A percentile compares a stretch with the other conserved stretches of the same genome.
Evolutionary conservation across 768 basidiomycete species (phyloP).

Genomic region (Suillus discolor): DNA sequence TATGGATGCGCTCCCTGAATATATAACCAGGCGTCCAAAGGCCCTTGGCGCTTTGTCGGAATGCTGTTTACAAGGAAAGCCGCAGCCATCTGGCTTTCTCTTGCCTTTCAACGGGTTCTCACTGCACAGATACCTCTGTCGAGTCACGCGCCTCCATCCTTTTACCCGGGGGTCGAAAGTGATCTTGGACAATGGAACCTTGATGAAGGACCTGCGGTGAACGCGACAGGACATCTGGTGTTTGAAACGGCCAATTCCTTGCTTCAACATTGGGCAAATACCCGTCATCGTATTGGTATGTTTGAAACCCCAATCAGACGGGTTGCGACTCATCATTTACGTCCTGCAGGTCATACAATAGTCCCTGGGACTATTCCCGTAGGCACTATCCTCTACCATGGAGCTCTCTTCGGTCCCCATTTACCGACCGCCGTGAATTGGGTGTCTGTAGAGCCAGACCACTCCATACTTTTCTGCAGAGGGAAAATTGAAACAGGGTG

Average conservation of each 20-base stretch:
- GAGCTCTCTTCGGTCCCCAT: conserved; percentile 16
- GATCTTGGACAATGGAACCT: conserved; percentile 21
- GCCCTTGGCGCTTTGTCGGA: neutral
- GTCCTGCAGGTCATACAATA: conserved; percentile 28
- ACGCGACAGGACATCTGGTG: conserved; percentile 35
- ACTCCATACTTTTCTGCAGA: conserved; percentile 39
- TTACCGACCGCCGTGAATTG: conserved; percentile 22
- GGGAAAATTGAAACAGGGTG: conserved; percentile 15
- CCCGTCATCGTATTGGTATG: conserved; percentile 36
- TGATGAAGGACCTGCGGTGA: conserved; percentile 21
- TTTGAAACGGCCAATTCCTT: conserved; percentile 37
- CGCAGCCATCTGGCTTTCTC: neutral
- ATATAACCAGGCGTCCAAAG: neutral
- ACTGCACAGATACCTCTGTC: neutral
- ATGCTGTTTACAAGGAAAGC: neutral
- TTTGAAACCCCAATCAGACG: neutral
- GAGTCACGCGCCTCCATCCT: too few relatives aligned
- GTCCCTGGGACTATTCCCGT: conserved; percentile 36
- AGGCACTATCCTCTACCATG: conserved; percentile 42
- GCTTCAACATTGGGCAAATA: conserved; percentile 43
- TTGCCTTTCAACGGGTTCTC: neutral
- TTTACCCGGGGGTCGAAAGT: neutral
- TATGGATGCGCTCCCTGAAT: too few relatives aligned
- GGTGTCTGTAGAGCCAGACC: conserved; percentile 39
- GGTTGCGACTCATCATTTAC: neutral